Conservation (phyloP, 2,329 filamentous ascomycete species). For the Rutstroemia sp. region DNA sequence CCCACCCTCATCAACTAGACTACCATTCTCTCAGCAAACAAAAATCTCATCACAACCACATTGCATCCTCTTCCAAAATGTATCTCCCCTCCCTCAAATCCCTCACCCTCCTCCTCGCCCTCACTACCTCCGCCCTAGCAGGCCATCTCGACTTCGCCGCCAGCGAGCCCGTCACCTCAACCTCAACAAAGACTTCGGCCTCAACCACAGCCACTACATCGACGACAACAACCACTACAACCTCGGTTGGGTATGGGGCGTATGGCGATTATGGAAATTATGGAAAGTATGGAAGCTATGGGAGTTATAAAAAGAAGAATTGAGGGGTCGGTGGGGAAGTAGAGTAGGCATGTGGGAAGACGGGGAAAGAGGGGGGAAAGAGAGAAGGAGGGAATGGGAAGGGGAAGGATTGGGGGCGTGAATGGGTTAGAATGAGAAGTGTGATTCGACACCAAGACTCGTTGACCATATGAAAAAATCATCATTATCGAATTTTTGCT, state of each 20-base stretch:
- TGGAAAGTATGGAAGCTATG: constrained; percentile 6
- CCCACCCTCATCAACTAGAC: not conserved
- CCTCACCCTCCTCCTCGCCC: not conserved
- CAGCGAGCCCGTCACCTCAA: not conserved
- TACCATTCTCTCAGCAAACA: not conserved
- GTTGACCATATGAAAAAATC: no score
- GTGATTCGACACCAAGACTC: no score
- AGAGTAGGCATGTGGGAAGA: no score
- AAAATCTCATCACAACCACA: not conserved
- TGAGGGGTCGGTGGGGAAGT: no score
- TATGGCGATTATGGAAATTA: constrained; percentile 8
- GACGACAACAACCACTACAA: not conserved
- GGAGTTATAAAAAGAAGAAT: constrained; percentile 4
- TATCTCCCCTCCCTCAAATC: not conserved
- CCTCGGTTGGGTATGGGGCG: not conserved
- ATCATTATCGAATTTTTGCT: no score
- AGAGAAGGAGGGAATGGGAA: no score
- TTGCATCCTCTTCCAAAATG: not conserved
- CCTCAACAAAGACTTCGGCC: not conserved
- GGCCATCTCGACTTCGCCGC: not conserved
- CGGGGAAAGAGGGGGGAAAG: no score
- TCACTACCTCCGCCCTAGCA: not conserved
- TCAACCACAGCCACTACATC: not conserved
- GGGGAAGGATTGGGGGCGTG: no score
- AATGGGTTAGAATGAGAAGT: no score